Evolutionary conservation across 2,329 filamentous ascomycete species (phyloP).

Genomic region (Penicillium sp.): DNA sequence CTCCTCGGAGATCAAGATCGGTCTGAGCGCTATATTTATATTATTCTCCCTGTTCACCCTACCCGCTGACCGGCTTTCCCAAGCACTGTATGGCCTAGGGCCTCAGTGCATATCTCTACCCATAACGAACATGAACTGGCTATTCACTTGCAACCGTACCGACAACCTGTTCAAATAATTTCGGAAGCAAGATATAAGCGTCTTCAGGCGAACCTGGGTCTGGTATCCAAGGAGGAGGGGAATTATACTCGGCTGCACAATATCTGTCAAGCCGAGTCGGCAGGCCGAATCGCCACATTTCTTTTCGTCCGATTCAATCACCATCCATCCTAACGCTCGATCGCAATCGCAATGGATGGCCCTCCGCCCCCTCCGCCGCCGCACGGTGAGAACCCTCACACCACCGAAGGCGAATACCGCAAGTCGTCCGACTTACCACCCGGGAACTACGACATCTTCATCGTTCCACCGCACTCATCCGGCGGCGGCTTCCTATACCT

Average conservation of each 20-base stretch:
- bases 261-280: conserved; percentile 7
- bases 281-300: conserved; percentile 1
- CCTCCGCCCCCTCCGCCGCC: conserved; percentile 74
- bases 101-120: conserved; percentile 36
- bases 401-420: conserved; percentile 57
- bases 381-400: conserved; percentile 78
- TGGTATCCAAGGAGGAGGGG: background rate
- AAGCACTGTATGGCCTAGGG: conserved; percentile 36
- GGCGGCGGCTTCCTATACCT: conserved; percentile 91
- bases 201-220: background rate
- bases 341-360: conserved; percentile 36
- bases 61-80: conserved; percentile 12
- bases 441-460: conserved; percentile 96
- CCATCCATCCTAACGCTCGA: conserved; percentile 10
- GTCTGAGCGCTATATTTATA: background rate
- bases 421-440: conserved; percentile 68
- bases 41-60: background rate
- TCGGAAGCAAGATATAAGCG: conserved; percentile 11
- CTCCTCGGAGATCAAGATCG: background rate
- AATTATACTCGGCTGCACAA: conserved; percentile 3
- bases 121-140: conserved; percentile 37
- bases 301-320: background rate
- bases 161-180: conserved; percentile 22
- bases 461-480: conserved; percentile 88
- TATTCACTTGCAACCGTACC: conserved; percentile 18